Evolutionary conservation across 176 grass and related monocot species (phyloP).

Genomic region (bread wheat (Triticum aestivum)): DNA sequence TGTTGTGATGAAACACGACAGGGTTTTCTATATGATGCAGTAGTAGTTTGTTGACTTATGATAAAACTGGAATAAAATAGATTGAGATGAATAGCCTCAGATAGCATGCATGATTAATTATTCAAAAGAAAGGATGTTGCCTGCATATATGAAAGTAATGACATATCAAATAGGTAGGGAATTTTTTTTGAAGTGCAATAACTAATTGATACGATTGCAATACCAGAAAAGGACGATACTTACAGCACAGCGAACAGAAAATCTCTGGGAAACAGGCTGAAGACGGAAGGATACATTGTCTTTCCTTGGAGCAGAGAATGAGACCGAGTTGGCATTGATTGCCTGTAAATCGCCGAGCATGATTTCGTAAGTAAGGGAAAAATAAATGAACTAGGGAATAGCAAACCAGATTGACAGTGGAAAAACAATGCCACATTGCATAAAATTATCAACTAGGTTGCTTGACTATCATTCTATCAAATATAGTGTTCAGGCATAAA

Average conservation of each 20-base stretch:
- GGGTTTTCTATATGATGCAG: background rate
- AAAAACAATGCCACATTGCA: background rate
- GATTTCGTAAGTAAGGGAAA: background rate
- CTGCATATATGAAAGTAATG: background rate
- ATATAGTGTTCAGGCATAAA: background rate
- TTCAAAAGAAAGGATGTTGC: background rate
- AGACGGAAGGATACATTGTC: slow-evolving; percentile 39
- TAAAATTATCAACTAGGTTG: background rate
- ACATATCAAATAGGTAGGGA: background rate
- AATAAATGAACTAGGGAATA: background rate
- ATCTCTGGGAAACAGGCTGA: slow-evolving; percentile 38
- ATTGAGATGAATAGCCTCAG: background rate
- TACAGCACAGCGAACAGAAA: slow-evolving; percentile 45
- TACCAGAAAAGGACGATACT: background rate
- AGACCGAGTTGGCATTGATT: slow-evolving; percentile 31
- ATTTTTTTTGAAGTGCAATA: background rate
- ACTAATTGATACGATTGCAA: background rate
- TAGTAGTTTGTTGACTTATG: background rate
- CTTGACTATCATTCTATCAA: background rate
- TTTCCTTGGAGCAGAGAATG: slow-evolving; percentile 50
- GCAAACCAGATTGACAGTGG: background rate
- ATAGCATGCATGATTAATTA: background rate
- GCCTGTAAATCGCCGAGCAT: slow-evolving; percentile 39
- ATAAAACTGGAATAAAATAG: background rate
- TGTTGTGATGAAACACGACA: background rate